Percentiles rank a stretch among this genome's conserved stretches.
Conservation (phyloP, 441 rosid genomes). For the Hura crepitans region DNA sequence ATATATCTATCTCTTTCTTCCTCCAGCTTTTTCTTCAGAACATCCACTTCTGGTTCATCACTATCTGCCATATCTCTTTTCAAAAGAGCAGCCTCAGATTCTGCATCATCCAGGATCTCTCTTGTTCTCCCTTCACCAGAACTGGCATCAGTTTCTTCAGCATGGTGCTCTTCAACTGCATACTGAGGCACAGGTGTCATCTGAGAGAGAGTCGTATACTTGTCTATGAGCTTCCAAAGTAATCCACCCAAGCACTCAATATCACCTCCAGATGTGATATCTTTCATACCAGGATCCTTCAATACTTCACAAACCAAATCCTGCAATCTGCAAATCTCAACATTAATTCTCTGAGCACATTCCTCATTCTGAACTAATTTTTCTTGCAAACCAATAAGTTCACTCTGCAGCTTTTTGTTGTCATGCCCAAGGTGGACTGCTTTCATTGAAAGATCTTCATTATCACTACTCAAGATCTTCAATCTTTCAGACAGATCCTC, state of each 20-base stretch:
- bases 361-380: slow-evolving; percentile 56
- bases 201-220: slow-evolving; percentile 35
- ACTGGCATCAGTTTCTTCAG: slow-evolving; percentile 30
- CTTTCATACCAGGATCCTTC: slow-evolving; percentile 46
- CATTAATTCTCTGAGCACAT: slow-evolving; percentile 41
- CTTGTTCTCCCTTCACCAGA: slow-evolving; percentile 28
- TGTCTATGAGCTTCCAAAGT: slow-evolving; percentile 65
- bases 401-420: slow-evolving; percentile 52
- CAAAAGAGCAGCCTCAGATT: slow-evolving; percentile 34
- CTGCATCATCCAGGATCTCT: slow-evolving; percentile 22
- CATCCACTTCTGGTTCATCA: slow-evolving; percentile 39
- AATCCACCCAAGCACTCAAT: slow-evolving; percentile 61
- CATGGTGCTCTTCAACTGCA: slow-evolving; percentile 31
- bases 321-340: slow-evolving; percentile 52
- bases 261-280: slow-evolving; percentile 42
- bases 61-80: slow-evolving; percentile 40
- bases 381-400: slow-evolving; percentile 50
- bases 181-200: slow-evolving; percentile 33
- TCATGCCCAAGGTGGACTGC: slow-evolving; percentile 49
- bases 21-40: slow-evolving; percentile 70
- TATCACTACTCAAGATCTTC: slow-evolving; percentile 43
- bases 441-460: slow-evolving; percentile 46
- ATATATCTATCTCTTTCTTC: slow-evolving; percentile 69
- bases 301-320: slow-evolving; percentile 58
- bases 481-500: slow-evolving; percentile 58